Evolutionary conservation across 73 alveolate species (phyloP).

Genomic region (Paramecium pentaurelia): DNA sequence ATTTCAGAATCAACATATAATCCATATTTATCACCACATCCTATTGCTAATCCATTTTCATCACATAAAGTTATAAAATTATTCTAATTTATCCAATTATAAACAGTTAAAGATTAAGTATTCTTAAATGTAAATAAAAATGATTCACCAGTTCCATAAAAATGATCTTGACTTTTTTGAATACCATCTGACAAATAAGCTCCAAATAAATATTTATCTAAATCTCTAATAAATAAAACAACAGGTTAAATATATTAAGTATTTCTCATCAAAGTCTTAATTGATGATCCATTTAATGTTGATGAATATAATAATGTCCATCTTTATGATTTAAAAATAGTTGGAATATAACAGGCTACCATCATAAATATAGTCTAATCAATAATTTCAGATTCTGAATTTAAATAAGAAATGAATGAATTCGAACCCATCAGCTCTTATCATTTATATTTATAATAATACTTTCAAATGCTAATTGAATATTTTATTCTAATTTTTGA

Average conservation of each 20-base stretch:
- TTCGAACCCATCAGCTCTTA: background rate
- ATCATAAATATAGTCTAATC: background rate
- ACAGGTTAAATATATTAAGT: background rate
- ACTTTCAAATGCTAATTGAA: background rate
- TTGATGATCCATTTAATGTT: constrained; percentile 27
- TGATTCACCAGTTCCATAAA: constrained; percentile 33
- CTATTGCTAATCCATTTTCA: constrained; percentile 24
- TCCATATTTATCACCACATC: constrained; percentile 43
- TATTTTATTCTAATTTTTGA: background rate
- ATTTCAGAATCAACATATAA: background rate
- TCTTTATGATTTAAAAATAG: background rate
- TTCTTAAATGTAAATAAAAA: constrained; percentile 26
- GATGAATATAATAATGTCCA: background rate
- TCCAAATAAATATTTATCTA: constrained; percentile 27
- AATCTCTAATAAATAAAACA: background rate
- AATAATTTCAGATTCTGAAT: background rate
- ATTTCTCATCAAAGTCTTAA: background rate
- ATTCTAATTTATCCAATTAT: constrained; percentile 10
- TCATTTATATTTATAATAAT: background rate
- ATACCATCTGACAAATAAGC: constrained; percentile 38
- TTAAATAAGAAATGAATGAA: background rate
- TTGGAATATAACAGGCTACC: background rate
- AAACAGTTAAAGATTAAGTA: background rate
- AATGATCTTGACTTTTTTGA: background rate
- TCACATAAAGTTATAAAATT: background rate